Percentiles rank a stretch among this genome's conserved stretches.
Evolutionary conservation across 2,329 filamentous ascomycete genomes (phyloP).

Genomic region (Aureobasidium lini): DNA sequence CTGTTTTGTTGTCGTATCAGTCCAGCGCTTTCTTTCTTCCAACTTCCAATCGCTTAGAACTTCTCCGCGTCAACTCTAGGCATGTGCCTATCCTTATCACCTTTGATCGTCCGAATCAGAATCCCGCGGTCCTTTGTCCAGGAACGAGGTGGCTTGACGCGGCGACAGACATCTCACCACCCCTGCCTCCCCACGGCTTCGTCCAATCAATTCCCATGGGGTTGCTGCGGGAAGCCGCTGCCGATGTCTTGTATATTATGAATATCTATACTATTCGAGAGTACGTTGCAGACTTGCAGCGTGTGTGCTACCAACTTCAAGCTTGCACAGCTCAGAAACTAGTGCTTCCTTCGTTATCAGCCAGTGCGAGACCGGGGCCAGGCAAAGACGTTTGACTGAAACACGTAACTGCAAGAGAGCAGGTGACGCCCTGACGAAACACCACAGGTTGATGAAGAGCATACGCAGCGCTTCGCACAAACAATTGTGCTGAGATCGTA

Average conservation of each 20-base stretch:
- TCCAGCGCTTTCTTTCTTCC: neutral
- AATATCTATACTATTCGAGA: neutral
- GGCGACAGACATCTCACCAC: conserved; percentile 11
- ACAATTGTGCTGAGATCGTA: neutral
- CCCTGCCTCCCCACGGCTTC: conserved; percentile 9
- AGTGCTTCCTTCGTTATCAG: conserved; percentile 1
- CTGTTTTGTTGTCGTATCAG: conserved; percentile 10
- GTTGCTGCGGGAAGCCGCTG: neutral
- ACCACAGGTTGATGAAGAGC: neutral
- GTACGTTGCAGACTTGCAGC: neutral
- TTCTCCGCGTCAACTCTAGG: neutral
- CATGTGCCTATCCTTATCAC: conserved; percentile 10
- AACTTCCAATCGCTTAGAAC: conserved; percentile 7
- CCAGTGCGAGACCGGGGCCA: conserved; percentile 1
- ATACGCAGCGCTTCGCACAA: neutral
- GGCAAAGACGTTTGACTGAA: neutral
- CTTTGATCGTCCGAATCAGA: conserved; percentile 10
- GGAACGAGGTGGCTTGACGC: neutral
- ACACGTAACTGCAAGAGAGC: neutral
- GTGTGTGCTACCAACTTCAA: neutral
- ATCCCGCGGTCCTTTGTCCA: conserved; percentile 1
- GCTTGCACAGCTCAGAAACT: neutral
- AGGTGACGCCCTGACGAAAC: neutral
- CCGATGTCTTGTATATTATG: conserved; percentile 10
- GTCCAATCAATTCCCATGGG: conserved; percentile 8